Conservation (phyloP, 306 rosid genomes). For the Phaseolus lunatus region DNA sequence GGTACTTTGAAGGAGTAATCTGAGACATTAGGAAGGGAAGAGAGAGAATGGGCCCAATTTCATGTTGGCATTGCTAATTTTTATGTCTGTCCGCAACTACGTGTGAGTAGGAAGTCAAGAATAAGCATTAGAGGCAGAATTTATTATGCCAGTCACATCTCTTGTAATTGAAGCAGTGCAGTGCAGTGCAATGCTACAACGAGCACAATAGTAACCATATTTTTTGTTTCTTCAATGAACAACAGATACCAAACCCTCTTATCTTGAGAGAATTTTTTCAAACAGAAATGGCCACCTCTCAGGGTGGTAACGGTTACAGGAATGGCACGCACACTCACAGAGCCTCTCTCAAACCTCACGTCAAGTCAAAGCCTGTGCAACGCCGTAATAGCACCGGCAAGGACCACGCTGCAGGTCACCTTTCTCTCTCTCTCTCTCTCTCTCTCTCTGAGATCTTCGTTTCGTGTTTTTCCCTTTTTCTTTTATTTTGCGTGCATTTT, state of each 20-base stretch:
- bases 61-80: slow-evolving; percentile 9
- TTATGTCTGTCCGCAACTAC: slow-evolving; percentile 1
- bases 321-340: slow-evolving; percentile 61
- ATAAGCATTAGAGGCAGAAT: slow-evolving; percentile 19
- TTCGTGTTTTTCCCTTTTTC: neutral
- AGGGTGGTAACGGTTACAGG: slow-evolving; percentile 52
- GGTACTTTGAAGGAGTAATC: slow-evolving; percentile 2
- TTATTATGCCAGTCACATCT: slow-evolving; percentile 60
- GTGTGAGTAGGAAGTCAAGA: slow-evolving; percentile 28
- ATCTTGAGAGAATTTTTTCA: neutral
- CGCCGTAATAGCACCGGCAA: slow-evolving; percentile 87
- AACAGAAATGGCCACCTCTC: slow-evolving; percentile 71
- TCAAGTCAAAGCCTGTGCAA: slow-evolving; percentile 74
- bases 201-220: neutral
- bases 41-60: slow-evolving; percentile 3
- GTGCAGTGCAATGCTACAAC: neutral
- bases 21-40: neutral
- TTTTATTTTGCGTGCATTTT: neutral
- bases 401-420: slow-evolving; percentile 70
- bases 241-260: slow-evolving; percentile 1
- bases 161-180: slow-evolving; percentile 41
- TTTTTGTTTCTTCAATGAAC: slow-evolving; percentile 44
- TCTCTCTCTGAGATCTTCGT: slow-evolving; percentile 31
- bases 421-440: slow-evolving; percentile 47
- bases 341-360: slow-evolving; percentile 61